phyloP scores from a whole-genome alignment of 257 asterid genomes.

The Capsicum pubescens region DNA sequence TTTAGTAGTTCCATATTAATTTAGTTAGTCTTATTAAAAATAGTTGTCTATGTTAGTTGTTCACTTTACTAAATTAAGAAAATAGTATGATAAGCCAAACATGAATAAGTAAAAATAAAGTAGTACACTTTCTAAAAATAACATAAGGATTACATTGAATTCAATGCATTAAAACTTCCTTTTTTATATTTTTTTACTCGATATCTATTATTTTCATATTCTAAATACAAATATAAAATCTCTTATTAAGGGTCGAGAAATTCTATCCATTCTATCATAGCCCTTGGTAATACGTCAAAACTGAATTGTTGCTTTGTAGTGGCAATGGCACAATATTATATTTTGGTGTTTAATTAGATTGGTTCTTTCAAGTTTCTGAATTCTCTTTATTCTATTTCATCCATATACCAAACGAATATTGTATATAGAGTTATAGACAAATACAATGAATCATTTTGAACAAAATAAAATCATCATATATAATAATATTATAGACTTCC shows the following conservation, averaged over 20 bases:
- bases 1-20: too few relatives aligned
- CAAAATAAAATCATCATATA: not conserved
- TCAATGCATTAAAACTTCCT: too few relatives aligned
- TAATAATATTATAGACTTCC: not conserved
- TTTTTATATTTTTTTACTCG: too few relatives aligned
- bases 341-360: not conserved
- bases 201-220: too few relatives aligned
- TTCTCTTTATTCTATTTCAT: not conserved
- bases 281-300: not conserved
- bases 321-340: not conserved
- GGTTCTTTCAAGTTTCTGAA: too few relatives aligned
- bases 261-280: too few relatives aligned
- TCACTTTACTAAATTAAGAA: too few relatives aligned
- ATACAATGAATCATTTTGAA: not conserved
- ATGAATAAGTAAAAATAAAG: not conserved
- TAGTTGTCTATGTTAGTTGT: too few relatives aligned
- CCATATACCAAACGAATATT: not conserved
- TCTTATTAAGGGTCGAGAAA: too few relatives aligned
- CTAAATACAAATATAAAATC: too few relatives aligned
- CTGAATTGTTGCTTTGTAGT: not conserved
- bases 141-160: not conserved
- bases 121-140: not conserved
- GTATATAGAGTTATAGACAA: not conserved
- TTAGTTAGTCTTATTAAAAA: too few relatives aligned
- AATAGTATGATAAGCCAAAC: too few relatives aligned